A percentile compares a stretch with the other conserved stretches of the same genome.
phyloP scores from a whole-genome alignment of 306 rosid species.

The Fagus sylvatica region DNA sequence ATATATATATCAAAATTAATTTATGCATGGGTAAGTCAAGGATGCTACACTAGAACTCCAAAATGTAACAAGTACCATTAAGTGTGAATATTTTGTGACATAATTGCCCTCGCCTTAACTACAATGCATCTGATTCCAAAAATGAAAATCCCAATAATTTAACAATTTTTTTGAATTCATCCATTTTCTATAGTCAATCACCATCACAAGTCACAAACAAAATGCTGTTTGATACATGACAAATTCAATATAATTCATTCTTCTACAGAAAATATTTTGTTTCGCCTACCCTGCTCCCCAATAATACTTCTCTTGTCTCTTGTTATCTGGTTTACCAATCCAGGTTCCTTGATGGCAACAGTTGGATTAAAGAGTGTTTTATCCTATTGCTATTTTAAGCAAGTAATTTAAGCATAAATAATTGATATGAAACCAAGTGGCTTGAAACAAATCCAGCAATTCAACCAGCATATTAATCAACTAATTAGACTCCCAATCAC shows the following conservation, averaged over 20 bases:
- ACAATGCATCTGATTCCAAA: not conserved
- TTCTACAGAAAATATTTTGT: not conserved
- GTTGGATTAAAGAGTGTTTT: not conserved
- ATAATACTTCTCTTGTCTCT: not conserved
- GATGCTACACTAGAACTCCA: not conserved
- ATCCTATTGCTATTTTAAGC: too few species aligned
- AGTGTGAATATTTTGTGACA: not conserved
- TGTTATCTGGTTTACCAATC: not conserved
- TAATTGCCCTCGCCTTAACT: not conserved
- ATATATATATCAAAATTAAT: not conserved
- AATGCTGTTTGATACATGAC: not conserved
- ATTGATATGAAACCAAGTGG: too few species aligned
- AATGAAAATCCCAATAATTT: not conserved
- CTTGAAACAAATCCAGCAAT: too few species aligned
- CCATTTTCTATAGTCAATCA: not conserved
- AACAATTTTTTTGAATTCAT: not conserved
- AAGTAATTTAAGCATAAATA: too few species aligned
- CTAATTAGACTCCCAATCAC: not conserved
- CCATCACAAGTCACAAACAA: not conserved
- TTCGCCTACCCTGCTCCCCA: not conserved
- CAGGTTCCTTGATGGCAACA: not conserved
- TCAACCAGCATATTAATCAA: too few species aligned
- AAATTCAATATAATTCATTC: not conserved
- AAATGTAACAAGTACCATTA: not conserved
- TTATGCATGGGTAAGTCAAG: not conserved